Percentiles rank a stretch among this genome's conserved stretches.
phyloP scores from a whole-genome alignment of 805 yeast genomes.

The Barnettozyma vustinii region DNA sequence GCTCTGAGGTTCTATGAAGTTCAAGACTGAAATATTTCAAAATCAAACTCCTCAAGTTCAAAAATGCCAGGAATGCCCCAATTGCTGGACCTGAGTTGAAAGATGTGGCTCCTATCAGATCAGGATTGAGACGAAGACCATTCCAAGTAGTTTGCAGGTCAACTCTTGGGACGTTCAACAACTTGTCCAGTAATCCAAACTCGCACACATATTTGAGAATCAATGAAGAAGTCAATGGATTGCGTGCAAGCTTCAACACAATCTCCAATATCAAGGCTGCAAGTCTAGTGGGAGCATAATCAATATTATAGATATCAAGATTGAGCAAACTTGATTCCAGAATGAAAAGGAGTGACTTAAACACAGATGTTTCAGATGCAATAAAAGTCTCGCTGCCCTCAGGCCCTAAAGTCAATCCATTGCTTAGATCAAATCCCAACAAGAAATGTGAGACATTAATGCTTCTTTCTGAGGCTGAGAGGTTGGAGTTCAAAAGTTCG shows the following conservation, averaged over 20 bases:
- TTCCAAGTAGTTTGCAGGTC: constrained; percentile 54
- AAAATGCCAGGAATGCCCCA: constrained; percentile 55
- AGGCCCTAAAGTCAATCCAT: constrained; percentile 44
- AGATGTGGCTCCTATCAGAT: constrained; percentile 26
- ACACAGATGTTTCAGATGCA: constrained; percentile 46
- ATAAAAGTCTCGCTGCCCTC: constrained; percentile 45
- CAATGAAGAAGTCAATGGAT: constrained; percentile 45
- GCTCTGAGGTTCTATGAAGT: constrained; percentile 48
- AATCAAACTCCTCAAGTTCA: constrained; percentile 53
- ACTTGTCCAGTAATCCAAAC: constrained; percentile 43
- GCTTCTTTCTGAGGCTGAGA: constrained; percentile 36
- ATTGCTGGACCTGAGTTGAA: constrained; percentile 32
- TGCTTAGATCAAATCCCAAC: constrained; percentile 62
- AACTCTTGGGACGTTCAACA: constrained; percentile 48
- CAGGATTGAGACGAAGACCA: constrained; percentile 38
- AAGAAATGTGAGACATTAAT: constrained; percentile 67
- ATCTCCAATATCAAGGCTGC: constrained; percentile 56
- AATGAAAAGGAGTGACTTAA: constrained; percentile 47
- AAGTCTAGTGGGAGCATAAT: constrained; percentile 52
- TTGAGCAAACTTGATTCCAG: constrained; percentile 42
- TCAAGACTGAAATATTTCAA: constrained; percentile 68
- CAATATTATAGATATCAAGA: constrained; percentile 37
- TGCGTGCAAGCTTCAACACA: constrained; percentile 54
- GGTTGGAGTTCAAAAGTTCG: constrained; percentile 47
- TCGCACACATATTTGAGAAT: constrained; percentile 50